Evolutionary conservation across 2,329 filamentous ascomycete genomes (phyloP).

Genomic region (Talaromyces sp.): DNA sequence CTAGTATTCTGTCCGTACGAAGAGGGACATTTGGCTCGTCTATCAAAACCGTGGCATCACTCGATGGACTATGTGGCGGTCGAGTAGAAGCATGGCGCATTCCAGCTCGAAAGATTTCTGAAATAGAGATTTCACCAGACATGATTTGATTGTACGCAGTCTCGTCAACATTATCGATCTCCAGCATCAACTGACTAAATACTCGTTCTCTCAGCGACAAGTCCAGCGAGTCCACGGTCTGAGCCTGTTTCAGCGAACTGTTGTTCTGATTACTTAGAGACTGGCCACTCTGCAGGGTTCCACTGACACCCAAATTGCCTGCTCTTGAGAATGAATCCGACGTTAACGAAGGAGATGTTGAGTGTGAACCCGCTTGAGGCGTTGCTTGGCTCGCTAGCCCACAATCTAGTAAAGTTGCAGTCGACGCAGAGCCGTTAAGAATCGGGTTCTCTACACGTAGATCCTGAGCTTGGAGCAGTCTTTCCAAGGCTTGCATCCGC

Average conservation of each 20-base stretch:
- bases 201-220: background rate
- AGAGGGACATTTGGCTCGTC: background rate
- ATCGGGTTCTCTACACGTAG: background rate
- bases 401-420: background rate
- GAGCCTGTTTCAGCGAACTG: background rate
- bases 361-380: background rate
- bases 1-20: constrained; percentile 7
- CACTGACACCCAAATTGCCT: background rate
- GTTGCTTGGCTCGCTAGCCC: background rate
- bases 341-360: background rate
- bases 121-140: constrained; percentile 2
- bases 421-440: background rate
- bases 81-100: background rate
- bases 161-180: constrained; percentile 5
- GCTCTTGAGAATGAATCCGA: background rate
- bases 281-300: background rate
- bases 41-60: background rate
- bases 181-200: background rate
- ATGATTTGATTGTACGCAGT: background rate
- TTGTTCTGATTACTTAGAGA: too few species aligned
- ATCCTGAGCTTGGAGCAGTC: background rate
- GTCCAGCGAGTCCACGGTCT: background rate
- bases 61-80: background rate
- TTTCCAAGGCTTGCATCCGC: constrained; percentile 9
- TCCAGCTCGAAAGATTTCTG: background rate